phyloP scores from a whole-genome alignment of 2,329 filamentous ascomycete species.

The Cercospora sp. region DNA sequence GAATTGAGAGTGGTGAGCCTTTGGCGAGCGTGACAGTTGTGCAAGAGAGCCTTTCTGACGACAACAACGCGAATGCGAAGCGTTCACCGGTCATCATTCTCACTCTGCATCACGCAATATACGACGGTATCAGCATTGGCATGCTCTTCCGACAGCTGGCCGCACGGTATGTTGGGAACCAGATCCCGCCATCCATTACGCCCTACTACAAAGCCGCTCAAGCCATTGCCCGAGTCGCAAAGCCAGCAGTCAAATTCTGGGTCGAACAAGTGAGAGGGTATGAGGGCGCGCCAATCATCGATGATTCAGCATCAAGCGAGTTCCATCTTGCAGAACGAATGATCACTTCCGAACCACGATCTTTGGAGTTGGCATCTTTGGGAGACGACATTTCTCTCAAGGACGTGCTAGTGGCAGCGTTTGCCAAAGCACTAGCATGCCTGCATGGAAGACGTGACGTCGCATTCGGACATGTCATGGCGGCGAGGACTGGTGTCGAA shows the following conservation, averaged over 20 bases:
- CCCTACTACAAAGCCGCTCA: constrained; percentile 22
- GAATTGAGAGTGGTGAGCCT: constrained; percentile 5
- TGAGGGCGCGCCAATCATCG: constrained; percentile 2
- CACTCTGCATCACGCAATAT: constrained; percentile 25
- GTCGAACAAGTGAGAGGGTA: constrained; percentile 16
- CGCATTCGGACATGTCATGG: constrained; percentile 25
- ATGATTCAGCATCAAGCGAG: not conserved
- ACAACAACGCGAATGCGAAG: not conserved
- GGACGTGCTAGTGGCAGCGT: constrained; percentile 16
- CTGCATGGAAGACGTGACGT: constrained; percentile 18
- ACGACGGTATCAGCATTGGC: constrained; percentile 22
- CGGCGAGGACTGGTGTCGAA: constrained; percentile 12
- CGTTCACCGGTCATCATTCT: constrained; percentile 17
- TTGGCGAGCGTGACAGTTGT: constrained; percentile 12
- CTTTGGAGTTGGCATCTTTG: constrained; percentile 8
- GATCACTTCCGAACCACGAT: not conserved
- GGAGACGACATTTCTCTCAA: constrained; percentile 17
- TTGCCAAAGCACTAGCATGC: constrained; percentile 19
- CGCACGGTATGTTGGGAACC: constrained; percentile 3
- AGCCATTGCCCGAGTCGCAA: constrained; percentile 9
- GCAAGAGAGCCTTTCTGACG: not conserved
- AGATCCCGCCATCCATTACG: not conserved
- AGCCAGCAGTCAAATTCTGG: constrained; percentile 20
- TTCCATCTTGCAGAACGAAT: constrained; percentile 5
- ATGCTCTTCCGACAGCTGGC: constrained; percentile 20